Base-by-base conservation (phyloP, 257 asterid genomes). In the Lavandula angustifolia region DNA sequence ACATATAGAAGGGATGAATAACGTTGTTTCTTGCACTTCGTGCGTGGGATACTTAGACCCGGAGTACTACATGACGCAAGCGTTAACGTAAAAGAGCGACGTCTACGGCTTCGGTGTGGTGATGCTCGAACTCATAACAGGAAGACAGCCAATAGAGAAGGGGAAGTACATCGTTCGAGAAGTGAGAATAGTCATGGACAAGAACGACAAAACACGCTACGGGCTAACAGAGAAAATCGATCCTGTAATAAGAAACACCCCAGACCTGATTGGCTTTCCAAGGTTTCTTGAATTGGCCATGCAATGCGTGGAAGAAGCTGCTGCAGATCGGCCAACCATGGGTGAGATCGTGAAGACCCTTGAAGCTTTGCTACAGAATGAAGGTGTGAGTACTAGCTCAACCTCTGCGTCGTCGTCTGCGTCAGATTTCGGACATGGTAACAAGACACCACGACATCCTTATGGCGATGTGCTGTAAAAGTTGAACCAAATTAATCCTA, bases 61-160 rank as follows among this genome's bases (percentile, higher is more conserved):
- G 0, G 98, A 92, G 31, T 89, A 92, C 80, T 92, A 92, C 69
- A 84, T 92, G 97, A 89, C 94, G 6, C 96, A 92, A 61, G 90
- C 89, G 71, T 43, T 89, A 67, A 92, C 98, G 0, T 97, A 92
- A 61, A 92, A 85, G 69, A 92, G 98, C 51, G 97, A 92, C n/a
- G 96, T 92, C 1, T 92, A 92, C 66, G 89, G 98, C 76, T 89
- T 89, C 31, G 98, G 98, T 0, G 96, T 92, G 64, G 95, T 92
- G 66, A 89, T 92, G 96, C 96, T 92, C 3, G 98, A 92, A 67
- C 81, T 89, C 60, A 79, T 92, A 41, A 80, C 96, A 0, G 84
- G 94, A 0, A 85, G 76, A 60, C 90, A 80, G 72, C 98, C 98
- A 3, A 92, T 92, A 10, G 96, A 83, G 84, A 89, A 78, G 73